Percentiles rank a stretch among this genome's conserved stretches.
phyloP scores from a whole-genome alignment of 2,329 filamentous ascomycete species.

The Ophiosphaerella narmari region DNA sequence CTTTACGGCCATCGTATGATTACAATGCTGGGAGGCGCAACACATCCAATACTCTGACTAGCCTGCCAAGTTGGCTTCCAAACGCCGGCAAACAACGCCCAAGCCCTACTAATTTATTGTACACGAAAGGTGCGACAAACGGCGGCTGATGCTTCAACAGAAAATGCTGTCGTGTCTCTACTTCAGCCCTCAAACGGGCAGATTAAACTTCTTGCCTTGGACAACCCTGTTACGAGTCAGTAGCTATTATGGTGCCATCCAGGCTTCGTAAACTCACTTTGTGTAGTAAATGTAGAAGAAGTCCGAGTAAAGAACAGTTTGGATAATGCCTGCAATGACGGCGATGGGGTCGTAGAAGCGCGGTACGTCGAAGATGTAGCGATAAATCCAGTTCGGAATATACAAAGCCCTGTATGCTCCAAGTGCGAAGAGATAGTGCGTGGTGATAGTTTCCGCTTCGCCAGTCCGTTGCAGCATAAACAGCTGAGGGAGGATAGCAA shows the following conservation, averaged over 20 bases:
- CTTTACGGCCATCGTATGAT: not conserved
- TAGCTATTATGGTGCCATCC: not conserved
- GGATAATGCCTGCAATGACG: constrained; percentile 84
- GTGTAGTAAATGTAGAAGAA: constrained; percentile 99
- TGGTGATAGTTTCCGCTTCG: constrained; percentile 99
- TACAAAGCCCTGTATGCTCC: constrained; percentile 91
- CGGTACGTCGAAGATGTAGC: constrained; percentile 74
- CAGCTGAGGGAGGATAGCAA: constrained; percentile 94
- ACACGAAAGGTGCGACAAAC: constrained; percentile 12
- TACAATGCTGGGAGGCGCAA: not conserved
- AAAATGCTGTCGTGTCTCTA: not conserved
- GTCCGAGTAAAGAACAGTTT: constrained; percentile 95
- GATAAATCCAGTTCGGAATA: constrained; percentile 98
- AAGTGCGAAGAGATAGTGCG: constrained; percentile 93
- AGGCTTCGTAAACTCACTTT: constrained; percentile 62
- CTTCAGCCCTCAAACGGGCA: constrained; percentile 49
- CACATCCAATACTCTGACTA: not conserved
- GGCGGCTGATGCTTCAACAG: constrained; percentile 3
- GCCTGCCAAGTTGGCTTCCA: not conserved
- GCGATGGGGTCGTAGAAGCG: constrained; percentile 81
- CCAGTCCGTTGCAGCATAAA: constrained; percentile 98
- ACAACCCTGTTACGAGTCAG: constrained; percentile 47
- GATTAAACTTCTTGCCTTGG: constrained; percentile 60
- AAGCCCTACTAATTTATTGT: constrained; percentile 10
- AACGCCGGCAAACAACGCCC: constrained; percentile 9